Evolutionary conservation across 2,329 filamentous ascomycete species (phyloP).

Genomic region (Neonectria coccinea): DNA sequence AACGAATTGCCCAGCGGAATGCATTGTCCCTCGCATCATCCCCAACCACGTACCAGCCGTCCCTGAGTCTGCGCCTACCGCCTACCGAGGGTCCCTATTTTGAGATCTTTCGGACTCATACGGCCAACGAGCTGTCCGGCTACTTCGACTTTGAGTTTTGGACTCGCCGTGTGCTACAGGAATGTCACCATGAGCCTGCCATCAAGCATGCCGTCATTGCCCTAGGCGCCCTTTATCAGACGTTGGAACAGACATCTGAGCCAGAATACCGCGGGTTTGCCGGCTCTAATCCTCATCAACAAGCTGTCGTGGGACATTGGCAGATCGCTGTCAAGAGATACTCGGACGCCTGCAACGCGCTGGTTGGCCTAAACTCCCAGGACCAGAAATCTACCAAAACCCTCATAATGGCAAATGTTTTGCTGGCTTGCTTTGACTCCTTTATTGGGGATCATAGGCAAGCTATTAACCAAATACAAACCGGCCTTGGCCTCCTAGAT

Average conservation of each 20-base stretch:
- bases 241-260: conserved; percentile 68
- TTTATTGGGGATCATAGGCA: conserved; percentile 73
- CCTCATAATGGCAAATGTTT: conserved; percentile 72
- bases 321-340: conserved; percentile 71
- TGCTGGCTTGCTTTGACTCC: conserved; percentile 76
- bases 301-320: conserved; percentile 63
- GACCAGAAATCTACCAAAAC: conserved; percentile 62
- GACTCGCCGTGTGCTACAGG: conserved; percentile 71
- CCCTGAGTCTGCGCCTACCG: conserved; percentile 59
- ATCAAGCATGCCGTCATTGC: conserved; percentile 75
- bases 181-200: conserved; percentile 70
- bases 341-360: conserved; percentile 64
- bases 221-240: conserved; percentile 75
- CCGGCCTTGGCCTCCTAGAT: conserved; percentile 66
- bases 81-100: conserved; percentile 70
- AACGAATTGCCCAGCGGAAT: conserved; percentile 35
- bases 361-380: conserved; percentile 58
- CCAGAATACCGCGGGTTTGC: conserved; percentile 53
- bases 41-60: conserved; percentile 56
- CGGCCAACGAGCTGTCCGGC: conserved; percentile 72
- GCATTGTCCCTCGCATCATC: conserved; percentile 42
- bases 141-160: conserved; percentile 76
- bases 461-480: conserved; percentile 72
- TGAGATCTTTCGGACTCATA: conserved; percentile 70
- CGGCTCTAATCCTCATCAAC: conserved; percentile 36